Evolutionary conservation across 305 asterid species (phyloP), one percentile per base, ranked within the genome.

Genomic region (Fraxinus dipetala): DNA sequence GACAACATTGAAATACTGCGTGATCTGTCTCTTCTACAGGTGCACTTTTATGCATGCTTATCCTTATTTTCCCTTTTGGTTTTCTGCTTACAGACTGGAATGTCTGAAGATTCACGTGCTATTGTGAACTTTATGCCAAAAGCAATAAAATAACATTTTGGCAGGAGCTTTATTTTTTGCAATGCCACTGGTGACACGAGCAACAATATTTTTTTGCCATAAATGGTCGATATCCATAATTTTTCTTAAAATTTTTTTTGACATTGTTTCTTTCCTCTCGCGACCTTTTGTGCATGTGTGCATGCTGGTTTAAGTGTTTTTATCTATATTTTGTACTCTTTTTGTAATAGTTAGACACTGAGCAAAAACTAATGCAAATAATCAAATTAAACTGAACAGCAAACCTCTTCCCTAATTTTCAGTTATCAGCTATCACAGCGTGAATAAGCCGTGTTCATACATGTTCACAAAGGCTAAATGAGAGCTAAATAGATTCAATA

Each of bases 21-120:
- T 24, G 99, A 96, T 86, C 88, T 96, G 84, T 96, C 99, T 86
- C 99, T 96, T 83, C 90, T 96, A 89, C 98, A 94, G 98, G 99
- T 95, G 65, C 14, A 77, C 75, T 77, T 75, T 51, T 83, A 18
- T 75, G 59, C 85, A 70, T 75, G 77, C 65, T 72, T 67, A 67
- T 67, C 75, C 75, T 67, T 14, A 28, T 1, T 67, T 28, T 30
- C 32, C 38, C 18, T 67, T 28, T 28, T 9, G 18, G 18, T 30
- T 26, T 4, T 14, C 38, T 67, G 75, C 36, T 67, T 11, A 28
- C 75, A 67, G 75, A 14, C 75, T 26, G 22, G 38, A 26, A 67
- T 67, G 9, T 13, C n/a, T 63, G 34, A 63, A n/a, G 65, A 54
- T 61, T 61, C 70, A 22, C 32, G 10, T 61, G 31, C 70, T 20